These are phyloP conservation scores for Pseudogymnoascus sp. DNA, from an alignment of 2,329 filamentous ascomycete species.

Conservation along the genomic window DNA sequence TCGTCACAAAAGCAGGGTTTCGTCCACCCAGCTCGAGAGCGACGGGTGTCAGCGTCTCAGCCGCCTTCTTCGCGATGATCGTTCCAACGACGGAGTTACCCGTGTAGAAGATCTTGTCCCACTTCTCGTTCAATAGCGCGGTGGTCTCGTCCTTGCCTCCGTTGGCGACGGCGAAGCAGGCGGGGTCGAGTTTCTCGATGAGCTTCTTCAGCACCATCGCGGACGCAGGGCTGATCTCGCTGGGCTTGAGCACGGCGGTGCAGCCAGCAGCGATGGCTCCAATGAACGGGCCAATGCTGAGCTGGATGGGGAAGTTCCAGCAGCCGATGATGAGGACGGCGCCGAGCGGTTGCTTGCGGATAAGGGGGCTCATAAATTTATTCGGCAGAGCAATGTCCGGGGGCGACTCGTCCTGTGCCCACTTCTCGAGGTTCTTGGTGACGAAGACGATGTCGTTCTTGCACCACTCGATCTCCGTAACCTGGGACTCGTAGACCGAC, in stretches of 20 bases:
- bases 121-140: slow-evolving; percentile 76
- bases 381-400: slow-evolving; percentile 62
- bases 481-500: slow-evolving; percentile 62
- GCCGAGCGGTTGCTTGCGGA: slow-evolving; percentile 83
- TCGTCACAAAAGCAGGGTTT: slow-evolving; percentile 88
- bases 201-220: slow-evolving; percentile 76
- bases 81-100: slow-evolving; percentile 71
- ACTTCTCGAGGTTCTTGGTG: slow-evolving; percentile 70
- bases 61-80: slow-evolving; percentile 84
- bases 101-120: slow-evolving; percentile 98
- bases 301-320: slow-evolving; percentile 88
- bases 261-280: slow-evolving; percentile 91
- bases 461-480: slow-evolving; percentile 71
- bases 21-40: slow-evolving; percentile 82
- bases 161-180: slow-evolving; percentile 71
- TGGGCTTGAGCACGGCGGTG: slow-evolving; percentile 84
- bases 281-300: slow-evolving; percentile 70
- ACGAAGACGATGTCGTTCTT: slow-evolving; percentile 75
- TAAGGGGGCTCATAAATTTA: slow-evolving; percentile 62
- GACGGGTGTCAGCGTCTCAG: slow-evolving; percentile 79
- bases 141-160: slow-evolving; percentile 75
- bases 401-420: slow-evolving; percentile 73
- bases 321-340: slow-evolving; percentile 78
- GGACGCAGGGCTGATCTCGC: slow-evolving; percentile 68
- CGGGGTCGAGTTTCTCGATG: slow-evolving; percentile 68